These are phyloP conservation scores for Balansia obtecta DNA, from an alignment of 2,329 filamentous ascomycete species.

Conservation along the genomic window DNA sequence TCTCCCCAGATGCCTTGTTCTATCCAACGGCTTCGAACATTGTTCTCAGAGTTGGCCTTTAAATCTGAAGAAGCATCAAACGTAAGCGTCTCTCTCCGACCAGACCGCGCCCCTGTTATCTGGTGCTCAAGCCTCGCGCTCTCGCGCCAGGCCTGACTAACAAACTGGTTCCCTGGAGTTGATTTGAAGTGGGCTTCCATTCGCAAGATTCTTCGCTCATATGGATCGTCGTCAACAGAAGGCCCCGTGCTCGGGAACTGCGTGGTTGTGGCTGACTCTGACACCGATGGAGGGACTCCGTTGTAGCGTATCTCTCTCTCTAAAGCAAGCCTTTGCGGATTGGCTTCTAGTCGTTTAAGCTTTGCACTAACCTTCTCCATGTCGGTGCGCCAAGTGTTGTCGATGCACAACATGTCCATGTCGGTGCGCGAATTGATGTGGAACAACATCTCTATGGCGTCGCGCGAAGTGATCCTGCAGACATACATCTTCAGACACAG, in stretches of 20 bases:
- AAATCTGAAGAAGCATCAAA: conserved; percentile 5
- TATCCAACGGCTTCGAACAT: conserved; percentile 7
- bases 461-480: too few species aligned
- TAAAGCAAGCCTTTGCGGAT: neutral
- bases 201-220: neutral
- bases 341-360: conserved; percentile 1
- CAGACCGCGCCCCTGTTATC: neutral
- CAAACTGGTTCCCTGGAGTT: neutral
- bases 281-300: neutral
- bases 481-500: too few species aligned
- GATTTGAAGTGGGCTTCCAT: neutral
- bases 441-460: too few species aligned
- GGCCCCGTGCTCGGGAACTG: too few species aligned
- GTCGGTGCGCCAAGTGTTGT: too few species aligned
- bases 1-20: conserved; percentile 8
- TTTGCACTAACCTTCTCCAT: too few species aligned
- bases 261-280: too few species aligned
- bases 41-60: conserved; percentile 4
- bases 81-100: conserved; percentile 7
- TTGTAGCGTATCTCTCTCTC: neutral
- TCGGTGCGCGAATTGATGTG: too few species aligned
- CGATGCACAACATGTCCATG: too few species aligned
- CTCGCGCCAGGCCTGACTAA: neutral
- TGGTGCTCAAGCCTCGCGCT: neutral
- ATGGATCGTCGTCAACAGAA: too few species aligned